A percentile compares a stretch with the other conserved stretches of the same genome.
Evolutionary conservation across 768 basidiomycete genomes (phyloP).

Genomic region (Lentinula lateritia): DNA sequence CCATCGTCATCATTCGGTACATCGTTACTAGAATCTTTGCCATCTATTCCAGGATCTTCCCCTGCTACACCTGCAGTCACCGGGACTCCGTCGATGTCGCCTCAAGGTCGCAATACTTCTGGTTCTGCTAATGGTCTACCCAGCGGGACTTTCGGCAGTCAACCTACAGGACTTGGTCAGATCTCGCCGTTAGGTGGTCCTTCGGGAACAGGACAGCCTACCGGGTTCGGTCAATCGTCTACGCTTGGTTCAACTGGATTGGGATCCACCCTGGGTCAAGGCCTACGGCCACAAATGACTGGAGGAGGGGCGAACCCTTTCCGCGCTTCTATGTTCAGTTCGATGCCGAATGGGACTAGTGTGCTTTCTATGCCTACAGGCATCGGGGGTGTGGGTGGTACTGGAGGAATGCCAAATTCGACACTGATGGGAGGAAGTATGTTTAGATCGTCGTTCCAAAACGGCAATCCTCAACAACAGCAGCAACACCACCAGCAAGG

Average conservation of each 20-base stretch:
- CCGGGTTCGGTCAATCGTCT: conserved; percentile 28
- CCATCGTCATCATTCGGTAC: conserved; percentile 79
- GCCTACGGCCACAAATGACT: conserved; percentile 58
- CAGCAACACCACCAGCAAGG: conserved; percentile 37
- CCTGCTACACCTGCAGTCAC: conserved; percentile 40
- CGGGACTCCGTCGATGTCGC: conserved; percentile 17
- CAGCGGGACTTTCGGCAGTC: neutral
- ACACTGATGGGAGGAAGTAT: conserved; percentile 3
- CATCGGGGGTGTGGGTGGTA: conserved; percentile 14
- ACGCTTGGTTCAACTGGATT: conserved; percentile 12
- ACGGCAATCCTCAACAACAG: conserved; percentile 12
- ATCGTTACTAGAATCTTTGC: conserved; percentile 65
- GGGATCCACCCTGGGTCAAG: conserved; percentile 33
- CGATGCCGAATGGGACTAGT: conserved; percentile 11
- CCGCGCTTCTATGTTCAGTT: conserved; percentile 50
- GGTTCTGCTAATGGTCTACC: conserved; percentile 1
- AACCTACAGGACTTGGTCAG: neutral
- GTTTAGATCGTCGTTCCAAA: conserved; percentile 4
- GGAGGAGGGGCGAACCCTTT: conserved; percentile 59
- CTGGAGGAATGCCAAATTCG: conserved; percentile 17
- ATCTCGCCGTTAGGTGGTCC: neutral
- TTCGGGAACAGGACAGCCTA: conserved; percentile 11
- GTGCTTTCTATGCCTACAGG: conserved; percentile 4
- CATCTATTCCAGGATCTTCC: conserved; percentile 61
- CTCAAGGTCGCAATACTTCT: conserved; percentile 11